Percentiles rank a stretch among this genome's conserved stretches.
Evolutionary conservation across 2,329 filamentous ascomycete species (phyloP).

Genomic region (Ophiosphaerella narmari): DNA sequence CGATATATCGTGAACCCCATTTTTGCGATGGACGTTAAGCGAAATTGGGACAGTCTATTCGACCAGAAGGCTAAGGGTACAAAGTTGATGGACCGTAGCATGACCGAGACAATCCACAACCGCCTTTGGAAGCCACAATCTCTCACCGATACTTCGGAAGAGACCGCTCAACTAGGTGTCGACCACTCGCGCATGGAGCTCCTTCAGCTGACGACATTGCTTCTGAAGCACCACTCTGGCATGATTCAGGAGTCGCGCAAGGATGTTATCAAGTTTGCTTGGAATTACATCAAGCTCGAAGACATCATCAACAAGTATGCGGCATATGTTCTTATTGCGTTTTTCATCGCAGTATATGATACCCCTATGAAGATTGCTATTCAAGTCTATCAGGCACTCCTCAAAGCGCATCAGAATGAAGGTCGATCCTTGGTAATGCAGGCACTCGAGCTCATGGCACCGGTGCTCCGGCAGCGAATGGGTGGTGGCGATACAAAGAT

Average conservation of each 20-base stretch:
- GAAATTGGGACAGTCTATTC: slow-evolving; percentile 67
- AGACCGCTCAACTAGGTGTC: slow-evolving; percentile 80
- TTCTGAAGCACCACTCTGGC: slow-evolving; percentile 91
- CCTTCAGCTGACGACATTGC: slow-evolving; percentile 88
- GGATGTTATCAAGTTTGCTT: slow-evolving; percentile 98
- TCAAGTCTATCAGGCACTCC: slow-evolving; percentile 88
- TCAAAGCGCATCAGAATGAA: slow-evolving; percentile 94
- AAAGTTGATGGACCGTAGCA: slow-evolving; percentile 79
- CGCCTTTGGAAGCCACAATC: slow-evolving; percentile 90
- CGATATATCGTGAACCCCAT: slow-evolving; percentile 95
- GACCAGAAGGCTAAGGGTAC: slow-evolving; percentile 61
- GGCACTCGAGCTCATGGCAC: slow-evolving; percentile 91
- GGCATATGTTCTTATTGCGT: slow-evolving; percentile 94
- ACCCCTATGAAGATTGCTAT: slow-evolving; percentile 94
- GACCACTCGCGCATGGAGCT: slow-evolving; percentile 97
- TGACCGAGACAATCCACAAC: slow-evolving; percentile 88
- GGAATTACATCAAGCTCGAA: slow-evolving; percentile 95
- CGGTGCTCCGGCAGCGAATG: slow-evolving; percentile 85
- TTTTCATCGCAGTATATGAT: slow-evolving; percentile 97
- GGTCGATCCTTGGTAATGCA: slow-evolving; percentile 90
- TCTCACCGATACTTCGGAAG: slow-evolving; percentile 78
- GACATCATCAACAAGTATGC: slow-evolving; percentile 99
- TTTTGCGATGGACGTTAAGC: slow-evolving; percentile 93
- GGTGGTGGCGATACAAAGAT: slow-evolving; percentile 71
- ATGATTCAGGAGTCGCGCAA: slow-evolving; percentile 91